Conservation (phyloP, 1,284 basidiomycete genomes). For the Ganoderma leucocontextum region DNA sequence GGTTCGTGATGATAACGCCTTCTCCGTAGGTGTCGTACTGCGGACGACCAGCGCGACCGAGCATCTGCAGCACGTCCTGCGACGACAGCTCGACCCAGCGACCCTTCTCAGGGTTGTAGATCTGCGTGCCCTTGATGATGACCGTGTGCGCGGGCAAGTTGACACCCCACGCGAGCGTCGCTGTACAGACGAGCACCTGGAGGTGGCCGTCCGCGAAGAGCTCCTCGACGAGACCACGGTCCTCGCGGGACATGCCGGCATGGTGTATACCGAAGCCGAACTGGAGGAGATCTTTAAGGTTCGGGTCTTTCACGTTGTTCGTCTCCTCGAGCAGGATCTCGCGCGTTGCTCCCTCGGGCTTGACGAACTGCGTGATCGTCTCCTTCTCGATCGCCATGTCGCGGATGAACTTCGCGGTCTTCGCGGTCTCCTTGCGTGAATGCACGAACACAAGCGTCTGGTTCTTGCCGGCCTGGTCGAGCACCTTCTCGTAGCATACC, state of each 20-base stretch:
- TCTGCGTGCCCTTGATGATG: slow-evolving; percentile 99
- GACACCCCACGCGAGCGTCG: slow-evolving; percentile 99
- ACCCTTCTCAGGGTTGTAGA: slow-evolving; percentile 99
- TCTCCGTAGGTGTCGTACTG: slow-evolving; percentile 98
- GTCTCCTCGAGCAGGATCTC: slow-evolving; percentile 91
- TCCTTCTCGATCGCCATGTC: slow-evolving; percentile 98
- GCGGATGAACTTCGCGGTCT: slow-evolving; percentile 94
- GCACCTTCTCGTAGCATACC: slow-evolving; percentile 98
- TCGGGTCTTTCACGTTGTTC: slow-evolving; percentile 84
- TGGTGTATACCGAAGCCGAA: slow-evolving; percentile 99
- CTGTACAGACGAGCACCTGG: slow-evolving; percentile 96
- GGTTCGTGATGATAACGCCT: slow-evolving; percentile 99
- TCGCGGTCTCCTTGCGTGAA: slow-evolving; percentile 97
- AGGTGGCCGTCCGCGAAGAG: slow-evolving; percentile 93
- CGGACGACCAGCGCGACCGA: slow-evolving; percentile 96
- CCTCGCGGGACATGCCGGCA: slow-evolving; percentile 97
- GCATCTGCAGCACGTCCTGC: slow-evolving; percentile 99
- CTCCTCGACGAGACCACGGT: slow-evolving; percentile 94
- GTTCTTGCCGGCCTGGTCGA: slow-evolving; percentile 92
- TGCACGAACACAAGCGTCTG: slow-evolving; percentile 97
- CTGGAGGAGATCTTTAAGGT: slow-evolving; percentile 90
- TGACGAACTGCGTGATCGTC: slow-evolving; percentile 95
- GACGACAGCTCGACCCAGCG: slow-evolving; percentile 96
- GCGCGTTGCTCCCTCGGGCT: slow-evolving; percentile 87
- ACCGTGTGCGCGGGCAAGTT: slow-evolving; percentile 98